Evolutionary conservation across 768 basidiomycete species (phyloP).

Genomic region (Amanita polypyramis): DNA sequence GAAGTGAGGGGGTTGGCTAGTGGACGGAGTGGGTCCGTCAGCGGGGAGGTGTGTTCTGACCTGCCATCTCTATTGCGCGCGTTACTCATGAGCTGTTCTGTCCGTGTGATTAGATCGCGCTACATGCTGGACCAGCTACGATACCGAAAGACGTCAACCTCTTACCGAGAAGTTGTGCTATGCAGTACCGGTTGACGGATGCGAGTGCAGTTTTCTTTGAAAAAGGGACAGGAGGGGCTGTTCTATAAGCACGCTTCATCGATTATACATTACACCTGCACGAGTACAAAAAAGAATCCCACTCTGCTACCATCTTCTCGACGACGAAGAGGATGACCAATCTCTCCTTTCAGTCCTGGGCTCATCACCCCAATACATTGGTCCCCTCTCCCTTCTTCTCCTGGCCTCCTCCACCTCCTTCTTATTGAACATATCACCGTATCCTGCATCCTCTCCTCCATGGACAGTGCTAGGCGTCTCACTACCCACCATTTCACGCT

Average conservation of each 20-base stretch:
- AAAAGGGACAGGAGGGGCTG: slow-evolving; percentile 56
- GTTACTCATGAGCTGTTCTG: too few relatives aligned
- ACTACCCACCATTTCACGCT: slow-evolving; percentile 51
- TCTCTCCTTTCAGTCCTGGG: neutral
- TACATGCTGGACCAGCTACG: slow-evolving; percentile 46
- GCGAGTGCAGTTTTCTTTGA: slow-evolving; percentile 58
- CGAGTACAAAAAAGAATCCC: too few relatives aligned
- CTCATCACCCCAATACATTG: neutral
- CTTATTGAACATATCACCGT: slow-evolving; percentile 63
- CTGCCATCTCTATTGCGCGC: neutral
- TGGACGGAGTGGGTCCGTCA: slow-evolving; percentile 68
- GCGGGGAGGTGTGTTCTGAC: slow-evolving; percentile 49
- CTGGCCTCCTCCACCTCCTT: slow-evolving; percentile 67
- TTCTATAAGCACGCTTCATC: too few relatives aligned
- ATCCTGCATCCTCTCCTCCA: slow-evolving; percentile 33
- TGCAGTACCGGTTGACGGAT: slow-evolving; percentile 69
- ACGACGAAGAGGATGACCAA: neutral
- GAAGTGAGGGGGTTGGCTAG: slow-evolving; percentile 65
- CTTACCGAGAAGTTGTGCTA: slow-evolving; percentile 41
- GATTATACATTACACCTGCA: neutral
- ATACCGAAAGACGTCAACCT: slow-evolving; percentile 21
- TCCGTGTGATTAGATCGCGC: slow-evolving; percentile 40
- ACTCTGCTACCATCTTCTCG: neutral
- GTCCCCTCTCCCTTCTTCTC: slow-evolving; percentile 25
- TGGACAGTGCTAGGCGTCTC: slow-evolving; percentile 65